Conservation (phyloP, 495 filamentous ascomycete species). For the Stereocaulon alpinum region DNA sequence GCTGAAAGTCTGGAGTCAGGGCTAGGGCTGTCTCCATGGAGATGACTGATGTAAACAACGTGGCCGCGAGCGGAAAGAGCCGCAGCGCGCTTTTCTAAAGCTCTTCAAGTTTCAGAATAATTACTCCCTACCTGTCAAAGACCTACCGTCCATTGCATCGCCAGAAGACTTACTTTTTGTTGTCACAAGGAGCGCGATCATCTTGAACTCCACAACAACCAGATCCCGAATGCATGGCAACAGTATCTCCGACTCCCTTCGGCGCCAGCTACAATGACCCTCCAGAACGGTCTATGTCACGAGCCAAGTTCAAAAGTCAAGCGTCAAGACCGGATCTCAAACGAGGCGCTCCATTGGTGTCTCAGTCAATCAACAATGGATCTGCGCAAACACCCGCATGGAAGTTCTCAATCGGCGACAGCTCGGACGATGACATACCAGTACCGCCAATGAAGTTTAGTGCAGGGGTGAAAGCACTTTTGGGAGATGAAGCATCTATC, state of each 20-base stretch:
- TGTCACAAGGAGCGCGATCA: not conserved
- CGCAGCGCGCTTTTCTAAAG: not conserved
- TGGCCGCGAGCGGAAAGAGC: slow-evolving; percentile 1
- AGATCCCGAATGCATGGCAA: slow-evolving; percentile 4
- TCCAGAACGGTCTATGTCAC: slow-evolving; percentile 11
- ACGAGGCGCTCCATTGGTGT: slow-evolving; percentile 13
- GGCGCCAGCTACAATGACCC: slow-evolving; percentile 16
- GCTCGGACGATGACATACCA: slow-evolving; percentile 64
- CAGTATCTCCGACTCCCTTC: slow-evolving; percentile 21
- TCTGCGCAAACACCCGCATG: slow-evolving; percentile 13
- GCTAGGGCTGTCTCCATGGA: slow-evolving; percentile 1
- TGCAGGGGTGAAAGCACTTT: slow-evolving; percentile 64
- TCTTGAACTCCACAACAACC: not conserved
- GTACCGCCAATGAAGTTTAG: slow-evolving; percentile 64
- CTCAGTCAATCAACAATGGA: slow-evolving; percentile 11
- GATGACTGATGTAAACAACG: slow-evolving; percentile 1
- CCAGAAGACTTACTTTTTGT: too few relatives aligned
- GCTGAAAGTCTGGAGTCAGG: not conserved
- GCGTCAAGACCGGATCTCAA: slow-evolving; percentile 21
- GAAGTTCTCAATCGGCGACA: slow-evolving; percentile 43
- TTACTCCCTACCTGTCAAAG: not conserved
- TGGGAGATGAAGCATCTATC: slow-evolving; percentile 51
- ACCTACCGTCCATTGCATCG: not conserved
- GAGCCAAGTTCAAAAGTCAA: slow-evolving; percentile 8
- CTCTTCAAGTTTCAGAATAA: not conserved